Evolutionary conservation across 306 rosid genomes (phyloP).

Genomic region (Senna tora): DNA sequence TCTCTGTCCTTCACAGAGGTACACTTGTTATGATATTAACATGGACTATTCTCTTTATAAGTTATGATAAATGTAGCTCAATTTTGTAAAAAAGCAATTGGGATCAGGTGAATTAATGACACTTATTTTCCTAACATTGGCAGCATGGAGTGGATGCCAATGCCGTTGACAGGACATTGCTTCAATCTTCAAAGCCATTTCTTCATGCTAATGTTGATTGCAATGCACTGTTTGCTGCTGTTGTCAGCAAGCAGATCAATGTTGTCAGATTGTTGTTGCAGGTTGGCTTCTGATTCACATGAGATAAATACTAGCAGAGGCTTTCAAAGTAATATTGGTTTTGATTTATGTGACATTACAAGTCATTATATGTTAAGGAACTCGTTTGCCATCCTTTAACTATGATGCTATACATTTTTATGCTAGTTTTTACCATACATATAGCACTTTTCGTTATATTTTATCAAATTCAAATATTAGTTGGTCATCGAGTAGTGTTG

Average conservation of each 20-base stretch:
- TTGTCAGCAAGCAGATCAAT: constrained; percentile 60
- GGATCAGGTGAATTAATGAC: background rate
- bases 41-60: background rate
- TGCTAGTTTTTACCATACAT: background rate
- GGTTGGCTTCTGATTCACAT: constrained; percentile 46
- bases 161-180: constrained; percentile 54
- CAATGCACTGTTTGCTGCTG: constrained; percentile 60
- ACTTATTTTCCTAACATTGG: constrained; percentile 28
- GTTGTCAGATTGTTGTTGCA: constrained; percentile 62
- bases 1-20: too few relatives aligned
- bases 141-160: constrained; percentile 63
- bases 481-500: constrained; percentile 5
- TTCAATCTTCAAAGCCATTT: constrained; percentile 68
- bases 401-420: background rate
- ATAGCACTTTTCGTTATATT: background rate
- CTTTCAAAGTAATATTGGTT: constrained; percentile 11
- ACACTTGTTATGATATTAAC: constrained; percentile 13
- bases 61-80: constrained; percentile 15
- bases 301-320: constrained; percentile 19
- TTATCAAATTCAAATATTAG: background rate
- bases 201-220: constrained; percentile 64
- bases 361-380: background rate
- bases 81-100: background rate
- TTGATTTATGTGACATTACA: background rate
- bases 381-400: background rate